Percentiles rank a stretch among this genome's conserved stretches.
These are phyloP conservation scores for Lactarius trivialis DNA, from an alignment of 768 basidiomycete genomes.

Conservation along the genomic window DNA sequence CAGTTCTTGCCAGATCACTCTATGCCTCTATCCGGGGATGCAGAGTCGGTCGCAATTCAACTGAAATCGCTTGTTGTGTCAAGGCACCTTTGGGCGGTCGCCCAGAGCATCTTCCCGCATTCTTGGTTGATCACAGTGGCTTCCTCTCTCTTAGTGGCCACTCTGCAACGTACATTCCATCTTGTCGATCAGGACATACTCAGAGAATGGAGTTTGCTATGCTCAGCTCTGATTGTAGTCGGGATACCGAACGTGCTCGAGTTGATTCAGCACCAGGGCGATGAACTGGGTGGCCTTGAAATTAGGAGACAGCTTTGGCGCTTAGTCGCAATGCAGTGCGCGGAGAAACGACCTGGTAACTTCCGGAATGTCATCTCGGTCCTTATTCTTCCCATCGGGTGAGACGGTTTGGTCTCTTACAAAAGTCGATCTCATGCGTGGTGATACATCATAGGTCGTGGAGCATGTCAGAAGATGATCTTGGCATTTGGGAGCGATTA, in stretches of 20 bases:
- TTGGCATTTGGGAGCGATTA: conserved; percentile 13
- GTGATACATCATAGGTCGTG: conserved; percentile 5
- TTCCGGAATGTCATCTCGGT: background rate
- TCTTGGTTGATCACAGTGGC: background rate
- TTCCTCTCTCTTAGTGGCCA: conserved; percentile 8
- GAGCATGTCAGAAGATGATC: conserved; percentile 13
- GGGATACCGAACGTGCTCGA: conserved; percentile 11
- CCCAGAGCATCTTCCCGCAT: conserved; percentile 3
- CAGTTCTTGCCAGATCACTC: conserved; percentile 1
- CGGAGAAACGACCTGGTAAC: background rate
- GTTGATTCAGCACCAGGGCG: conserved; percentile 2
- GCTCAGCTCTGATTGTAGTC: conserved; percentile 8
- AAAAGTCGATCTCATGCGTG: background rate
- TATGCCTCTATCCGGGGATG: conserved; percentile 5
- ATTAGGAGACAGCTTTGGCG: conserved; percentile 16
- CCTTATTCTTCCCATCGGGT: conserved; percentile 9
- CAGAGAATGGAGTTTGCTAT: conserved; percentile 9
- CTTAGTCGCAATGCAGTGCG: background rate
- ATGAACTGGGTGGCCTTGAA: background rate
- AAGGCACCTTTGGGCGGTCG: conserved; percentile 11
- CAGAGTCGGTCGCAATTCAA: conserved; percentile 3
- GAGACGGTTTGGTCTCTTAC: background rate
- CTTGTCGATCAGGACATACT: conserved; percentile 9
- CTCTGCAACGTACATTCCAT: conserved; percentile 5
- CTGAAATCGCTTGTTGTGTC: conserved; percentile 2